Conservation (phyloP, 2,329 filamentous ascomycete species). For the Claviceps capensis region DNA sequence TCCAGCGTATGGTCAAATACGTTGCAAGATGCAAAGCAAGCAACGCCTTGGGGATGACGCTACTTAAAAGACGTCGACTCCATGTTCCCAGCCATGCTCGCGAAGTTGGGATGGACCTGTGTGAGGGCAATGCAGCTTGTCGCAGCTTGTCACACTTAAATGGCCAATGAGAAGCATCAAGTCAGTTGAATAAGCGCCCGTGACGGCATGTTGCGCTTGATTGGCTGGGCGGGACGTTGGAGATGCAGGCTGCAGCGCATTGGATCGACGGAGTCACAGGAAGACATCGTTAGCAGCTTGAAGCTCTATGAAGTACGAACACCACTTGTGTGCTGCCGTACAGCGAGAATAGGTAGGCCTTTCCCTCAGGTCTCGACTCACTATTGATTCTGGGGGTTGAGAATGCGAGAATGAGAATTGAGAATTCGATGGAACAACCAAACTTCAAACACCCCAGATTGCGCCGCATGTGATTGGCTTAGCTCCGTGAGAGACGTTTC, state of each 20-base stretch:
- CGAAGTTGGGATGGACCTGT: not conserved
- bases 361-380: no score
- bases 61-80: not conserved
- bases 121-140: conserved; percentile 2
- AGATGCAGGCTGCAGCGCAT: conserved; percentile 14
- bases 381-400: no score
- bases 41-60: conserved; percentile 10
- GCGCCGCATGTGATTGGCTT: no score
- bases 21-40: not conserved
- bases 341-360: no score
- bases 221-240: conserved; percentile 14
- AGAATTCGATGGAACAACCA: no score
- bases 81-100: not conserved
- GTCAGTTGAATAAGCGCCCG: conserved; percentile 19
- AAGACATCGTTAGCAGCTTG: not conserved
- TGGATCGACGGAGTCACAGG: not conserved
- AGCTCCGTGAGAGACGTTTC: no score
- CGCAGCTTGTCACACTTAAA: conserved; percentile 5
- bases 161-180: conserved; percentile 15
- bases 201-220: conserved; percentile 12
- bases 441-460: no score
- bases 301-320: no score
- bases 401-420: no score
- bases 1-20: not conserved
- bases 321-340: no score